A percentile compares a stretch with the other conserved stretches of the same genome.
These are phyloP conservation scores for Leptomonas seymouri DNA, from an alignment of 208 protist genomes.

Conservation along the genomic window DNA sequence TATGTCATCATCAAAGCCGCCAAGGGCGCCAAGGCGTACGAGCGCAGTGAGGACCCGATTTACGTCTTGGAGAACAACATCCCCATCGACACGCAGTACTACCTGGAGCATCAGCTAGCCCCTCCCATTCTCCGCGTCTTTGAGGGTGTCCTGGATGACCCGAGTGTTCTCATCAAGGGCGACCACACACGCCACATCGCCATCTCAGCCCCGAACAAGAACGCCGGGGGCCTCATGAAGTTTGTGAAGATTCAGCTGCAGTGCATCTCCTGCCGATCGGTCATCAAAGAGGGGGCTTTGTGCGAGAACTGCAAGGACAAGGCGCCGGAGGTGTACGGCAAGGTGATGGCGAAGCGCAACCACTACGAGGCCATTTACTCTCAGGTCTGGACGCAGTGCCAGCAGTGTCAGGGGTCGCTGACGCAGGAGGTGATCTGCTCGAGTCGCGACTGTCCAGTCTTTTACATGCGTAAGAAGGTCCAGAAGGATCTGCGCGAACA, in stretches of 20 bases:
- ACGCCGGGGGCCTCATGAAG: conserved; percentile 96
- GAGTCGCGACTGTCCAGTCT: conserved; percentile 99
- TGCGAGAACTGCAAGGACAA: conserved; percentile 92
- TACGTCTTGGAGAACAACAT: conserved; percentile 95
- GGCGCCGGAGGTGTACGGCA: conserved; percentile 94
- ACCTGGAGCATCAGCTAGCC: conserved; percentile 89
- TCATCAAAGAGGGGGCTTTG: conserved; percentile 85
- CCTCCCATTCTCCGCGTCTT: conserved; percentile 88
- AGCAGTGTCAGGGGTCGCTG: conserved; percentile 98
- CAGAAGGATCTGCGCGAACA: conserved; percentile 98
- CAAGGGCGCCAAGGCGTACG: conserved; percentile 95
- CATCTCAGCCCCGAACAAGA: conserved; percentile 93
- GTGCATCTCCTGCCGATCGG: conserved; percentile 96
- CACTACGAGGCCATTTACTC: conserved; percentile 97
- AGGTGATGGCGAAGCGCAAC: conserved; percentile 89
- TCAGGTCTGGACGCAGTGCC: conserved; percentile 99
- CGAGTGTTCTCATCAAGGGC: conserved; percentile 89
- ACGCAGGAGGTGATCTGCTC: conserved; percentile 97
- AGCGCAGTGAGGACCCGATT: conserved; percentile 99
- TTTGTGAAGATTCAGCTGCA: conserved; percentile 96
- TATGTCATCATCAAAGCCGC: conserved; percentile 87
- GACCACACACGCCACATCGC: conserved; percentile 98
- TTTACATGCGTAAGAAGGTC: conserved; percentile 99
- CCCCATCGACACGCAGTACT: conserved; percentile 89
- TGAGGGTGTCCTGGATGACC: conserved; percentile 97